These are phyloP conservation scores for Coemansia sp. DNA, from an alignment of 192 early-diverging fungal species.

Conservation along the genomic window DNA sequence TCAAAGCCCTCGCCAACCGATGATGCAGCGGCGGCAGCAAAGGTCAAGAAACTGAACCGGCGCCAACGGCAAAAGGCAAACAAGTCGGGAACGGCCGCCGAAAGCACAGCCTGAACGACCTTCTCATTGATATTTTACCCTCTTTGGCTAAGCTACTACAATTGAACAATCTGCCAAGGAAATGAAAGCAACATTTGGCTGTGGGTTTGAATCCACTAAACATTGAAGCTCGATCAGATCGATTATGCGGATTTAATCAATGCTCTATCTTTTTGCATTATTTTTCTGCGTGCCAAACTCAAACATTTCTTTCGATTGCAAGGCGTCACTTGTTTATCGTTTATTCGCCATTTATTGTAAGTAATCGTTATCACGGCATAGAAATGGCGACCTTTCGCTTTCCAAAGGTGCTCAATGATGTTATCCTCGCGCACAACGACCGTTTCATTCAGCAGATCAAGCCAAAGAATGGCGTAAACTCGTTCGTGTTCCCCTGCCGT, in stretches of 20 bases:
- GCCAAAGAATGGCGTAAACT: constrained; percentile 69
- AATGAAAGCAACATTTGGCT: too few species aligned
- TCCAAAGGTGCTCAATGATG: constrained; percentile 41
- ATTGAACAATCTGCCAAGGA: too few species aligned
- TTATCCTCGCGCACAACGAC: constrained; percentile 33
- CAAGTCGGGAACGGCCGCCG: constrained; percentile 9
- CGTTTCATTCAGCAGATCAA: constrained; percentile 30
- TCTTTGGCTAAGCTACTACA: too few species aligned
- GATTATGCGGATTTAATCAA: too few species aligned
- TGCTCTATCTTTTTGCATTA: too few species aligned
- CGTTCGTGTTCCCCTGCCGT: constrained; percentile 72
- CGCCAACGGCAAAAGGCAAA: constrained; percentile 50
- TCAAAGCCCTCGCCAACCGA: neutral
- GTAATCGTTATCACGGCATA: neutral
- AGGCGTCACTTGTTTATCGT: neutral
- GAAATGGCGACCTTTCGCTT: constrained; percentile 42
- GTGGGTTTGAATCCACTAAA: too few species aligned
- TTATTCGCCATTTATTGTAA: neutral
- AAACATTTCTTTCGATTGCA: neutral
- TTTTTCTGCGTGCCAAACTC: too few species aligned
- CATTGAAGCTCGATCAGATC: too few species aligned
- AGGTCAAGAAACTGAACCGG: constrained; percentile 27
- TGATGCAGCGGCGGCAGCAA: neutral
- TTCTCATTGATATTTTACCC: too few species aligned
- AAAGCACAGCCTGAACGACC: neutral